These are phyloP conservation scores for Carpinus fangiana DNA, from an alignment of 306 rosid species.

Conservation along the genomic window DNA sequence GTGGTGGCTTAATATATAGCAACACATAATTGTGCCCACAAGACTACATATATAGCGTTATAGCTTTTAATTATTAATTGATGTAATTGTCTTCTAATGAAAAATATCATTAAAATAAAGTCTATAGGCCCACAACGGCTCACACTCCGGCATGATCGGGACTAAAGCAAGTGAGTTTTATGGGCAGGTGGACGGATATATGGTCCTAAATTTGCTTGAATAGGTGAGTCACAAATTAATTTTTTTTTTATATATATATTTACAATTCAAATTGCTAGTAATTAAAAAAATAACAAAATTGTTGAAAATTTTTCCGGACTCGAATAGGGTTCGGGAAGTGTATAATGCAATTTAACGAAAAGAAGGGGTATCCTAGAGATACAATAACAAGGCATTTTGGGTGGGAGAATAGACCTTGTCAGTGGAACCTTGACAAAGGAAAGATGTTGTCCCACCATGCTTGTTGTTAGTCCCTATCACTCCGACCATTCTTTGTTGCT, in stretches of 20 bases:
- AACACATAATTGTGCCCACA: neutral
- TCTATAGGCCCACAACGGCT: neutral
- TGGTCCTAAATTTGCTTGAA: neutral
- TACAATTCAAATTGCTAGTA: too few species aligned
- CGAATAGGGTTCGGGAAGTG: neutral
- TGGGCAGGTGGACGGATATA: too few species aligned
- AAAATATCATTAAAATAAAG: neutral
- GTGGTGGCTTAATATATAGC: neutral
- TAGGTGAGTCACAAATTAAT: too few species aligned
- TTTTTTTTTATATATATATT: too few species aligned
- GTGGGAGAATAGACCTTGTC: slow-evolving; percentile 1
- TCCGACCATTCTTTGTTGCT: slow-evolving; percentile 23
- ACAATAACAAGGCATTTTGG: neutral
- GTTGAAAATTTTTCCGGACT: too few species aligned
- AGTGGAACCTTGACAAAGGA: slow-evolving; percentile 27
- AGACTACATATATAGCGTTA: neutral
- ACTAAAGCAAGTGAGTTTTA: too few species aligned
- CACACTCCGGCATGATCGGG: neutral
- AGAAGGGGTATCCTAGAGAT: neutral
- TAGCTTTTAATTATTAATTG: neutral
- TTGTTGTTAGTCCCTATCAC: neutral
- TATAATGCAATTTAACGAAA: slow-evolving; percentile 2
- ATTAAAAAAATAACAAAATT: too few species aligned
- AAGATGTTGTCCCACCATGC: slow-evolving; percentile 20
- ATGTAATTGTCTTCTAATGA: neutral